A percentile compares a stretch with the other conserved stretches of the same genome.
phyloP scores from a whole-genome alignment of 345 rosid species.

The Luvunga scandens region DNA sequence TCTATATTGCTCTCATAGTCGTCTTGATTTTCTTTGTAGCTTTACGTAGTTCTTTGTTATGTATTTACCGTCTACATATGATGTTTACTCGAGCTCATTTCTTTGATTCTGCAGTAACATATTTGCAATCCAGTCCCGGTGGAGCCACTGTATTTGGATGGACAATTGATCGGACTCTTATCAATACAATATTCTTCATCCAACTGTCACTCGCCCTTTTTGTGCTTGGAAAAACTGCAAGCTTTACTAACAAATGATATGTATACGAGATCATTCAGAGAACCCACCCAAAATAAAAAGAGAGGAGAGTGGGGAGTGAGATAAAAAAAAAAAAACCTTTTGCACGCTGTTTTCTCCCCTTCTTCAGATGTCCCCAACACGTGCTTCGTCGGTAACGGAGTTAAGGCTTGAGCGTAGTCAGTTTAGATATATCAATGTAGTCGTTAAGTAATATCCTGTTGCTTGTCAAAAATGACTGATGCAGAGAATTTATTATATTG shows the following conservation, averaged over 20 bases:
- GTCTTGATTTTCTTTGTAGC: neutral
- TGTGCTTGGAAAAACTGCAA: constrained; percentile 29
- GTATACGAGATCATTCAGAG: neutral
- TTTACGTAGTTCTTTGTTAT: neutral
- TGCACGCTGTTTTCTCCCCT: too few species aligned
- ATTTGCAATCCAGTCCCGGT: constrained; percentile 26
- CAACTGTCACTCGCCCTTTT: constrained; percentile 28
- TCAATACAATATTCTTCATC: constrained; percentile 31
- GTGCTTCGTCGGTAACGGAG: neutral
- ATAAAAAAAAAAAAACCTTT: too few species aligned
- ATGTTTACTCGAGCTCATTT: neutral
- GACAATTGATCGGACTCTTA: constrained; percentile 27
- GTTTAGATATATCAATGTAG: neutral
- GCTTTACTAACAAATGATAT: constrained; percentile 18
- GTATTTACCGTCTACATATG: neutral
- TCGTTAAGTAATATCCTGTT: neutral
- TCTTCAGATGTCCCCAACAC: too few species aligned
- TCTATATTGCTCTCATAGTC: neutral
- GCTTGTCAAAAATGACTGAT: too few species aligned
- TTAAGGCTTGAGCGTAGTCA: neutral
- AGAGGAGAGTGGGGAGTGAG: too few species aligned
- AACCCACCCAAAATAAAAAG: too few species aligned
- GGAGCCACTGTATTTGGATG: constrained; percentile 21
- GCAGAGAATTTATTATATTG: too few species aligned
- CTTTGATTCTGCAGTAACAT: constrained; percentile 13